Evolutionary conservation across 164 flowering plant genomes (phyloP).

Genomic region (Berberis vulgaris): DNA sequence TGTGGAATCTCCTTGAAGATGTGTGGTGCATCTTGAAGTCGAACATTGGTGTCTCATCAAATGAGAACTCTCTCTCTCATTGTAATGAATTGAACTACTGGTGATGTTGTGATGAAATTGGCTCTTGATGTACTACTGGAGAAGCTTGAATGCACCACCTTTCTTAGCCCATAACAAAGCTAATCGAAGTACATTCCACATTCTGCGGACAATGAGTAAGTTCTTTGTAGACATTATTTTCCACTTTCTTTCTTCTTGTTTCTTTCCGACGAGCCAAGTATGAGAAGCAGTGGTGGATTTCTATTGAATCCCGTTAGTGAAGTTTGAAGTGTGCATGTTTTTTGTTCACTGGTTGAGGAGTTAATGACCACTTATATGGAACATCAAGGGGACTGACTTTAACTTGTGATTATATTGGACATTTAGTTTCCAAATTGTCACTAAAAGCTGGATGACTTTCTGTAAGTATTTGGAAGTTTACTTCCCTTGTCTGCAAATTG

Average conservation of each 20-base stretch:
- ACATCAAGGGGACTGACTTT: too few species aligned
- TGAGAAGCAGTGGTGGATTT: neutral
- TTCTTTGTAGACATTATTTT: conserved; percentile 27
- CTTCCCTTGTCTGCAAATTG: too few species aligned
- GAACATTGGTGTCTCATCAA: conserved; percentile 67
- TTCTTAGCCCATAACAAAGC: conserved; percentile 70
- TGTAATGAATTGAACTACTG: conserved; percentile 23
- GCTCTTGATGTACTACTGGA: conserved; percentile 38
- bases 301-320: too few species aligned
- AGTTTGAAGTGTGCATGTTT: too few species aligned
- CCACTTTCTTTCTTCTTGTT: neutral
- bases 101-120: conserved; percentile 13
- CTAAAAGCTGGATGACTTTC: too few species aligned
- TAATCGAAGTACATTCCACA: conserved; percentile 62
- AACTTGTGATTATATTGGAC: too few species aligned
- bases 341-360: too few species aligned
- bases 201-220: conserved; percentile 23
- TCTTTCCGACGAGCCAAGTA: neutral
- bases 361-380: too few species aligned
- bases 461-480: too few species aligned
- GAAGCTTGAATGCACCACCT: conserved; percentile 49
- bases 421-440: too few species aligned
- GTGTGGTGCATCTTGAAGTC: conserved; percentile 52
- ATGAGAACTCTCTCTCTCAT: conserved; percentile 68
- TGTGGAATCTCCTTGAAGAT: conserved; percentile 41